phyloP scores from a whole-genome alignment of 169 alveolate genomes.

The Cystoisospora suis region DNA sequence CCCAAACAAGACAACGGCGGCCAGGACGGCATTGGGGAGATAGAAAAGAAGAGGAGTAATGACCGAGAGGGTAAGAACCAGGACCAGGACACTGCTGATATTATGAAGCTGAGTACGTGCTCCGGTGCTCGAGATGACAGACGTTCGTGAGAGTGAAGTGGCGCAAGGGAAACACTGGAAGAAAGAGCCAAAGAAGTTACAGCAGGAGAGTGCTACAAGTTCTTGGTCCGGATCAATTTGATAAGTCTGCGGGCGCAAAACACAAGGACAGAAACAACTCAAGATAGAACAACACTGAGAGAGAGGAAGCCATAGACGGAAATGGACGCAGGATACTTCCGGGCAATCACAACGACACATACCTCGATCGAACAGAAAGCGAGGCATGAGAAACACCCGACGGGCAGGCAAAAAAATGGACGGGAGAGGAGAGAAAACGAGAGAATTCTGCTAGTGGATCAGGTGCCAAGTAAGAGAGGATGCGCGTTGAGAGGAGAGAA shows the following conservation, averaged over 20 bases:
- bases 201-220: conserved; percentile 48
- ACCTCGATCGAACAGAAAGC: no score
- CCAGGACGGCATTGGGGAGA: conserved; percentile 64
- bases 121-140: conserved; percentile 49
- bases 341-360: neutral
- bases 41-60: conserved; percentile 65
- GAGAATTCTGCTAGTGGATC: neutral
- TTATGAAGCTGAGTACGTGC: conserved; percentile 62
- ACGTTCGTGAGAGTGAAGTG: conserved; percentile 66
- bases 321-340: neutral
- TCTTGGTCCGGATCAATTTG: conserved; percentile 64
- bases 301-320: neutral
- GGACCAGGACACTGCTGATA: conserved; percentile 43
- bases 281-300: neutral
- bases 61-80: conserved; percentile 62
- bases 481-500: no score
- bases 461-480: no score
- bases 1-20: conserved; percentile 68
- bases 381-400: neutral
- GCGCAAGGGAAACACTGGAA: conserved; percentile 70
- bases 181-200: conserved; percentile 64
- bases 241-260: conserved; percentile 49
- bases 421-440: neutral
- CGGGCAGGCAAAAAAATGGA: neutral
- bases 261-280: neutral